Conservation (phyloP, 2,329 filamentous ascomycete genomes). For the Chaetomiaceae sp. region DNA sequence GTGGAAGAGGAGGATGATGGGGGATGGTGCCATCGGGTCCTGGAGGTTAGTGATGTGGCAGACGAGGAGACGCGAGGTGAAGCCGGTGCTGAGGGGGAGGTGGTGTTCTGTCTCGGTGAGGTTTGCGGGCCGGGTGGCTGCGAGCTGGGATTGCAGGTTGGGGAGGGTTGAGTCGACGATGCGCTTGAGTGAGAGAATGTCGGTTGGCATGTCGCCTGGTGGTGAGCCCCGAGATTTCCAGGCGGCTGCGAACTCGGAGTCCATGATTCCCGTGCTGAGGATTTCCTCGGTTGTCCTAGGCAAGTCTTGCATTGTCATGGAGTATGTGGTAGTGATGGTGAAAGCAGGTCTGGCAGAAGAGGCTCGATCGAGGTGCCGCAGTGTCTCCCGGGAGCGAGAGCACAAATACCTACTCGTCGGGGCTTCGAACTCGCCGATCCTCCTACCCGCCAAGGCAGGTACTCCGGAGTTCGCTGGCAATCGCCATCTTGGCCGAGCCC, state of each 20-base stretch:
- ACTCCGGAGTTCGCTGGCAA: too few relatives aligned
- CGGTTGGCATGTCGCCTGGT: slow-evolving; percentile 4
- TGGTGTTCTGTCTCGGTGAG: slow-evolving; percentile 14
- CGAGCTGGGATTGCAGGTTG: background rate
- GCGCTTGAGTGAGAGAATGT: slow-evolving; percentile 8
- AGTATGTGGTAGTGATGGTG: too few relatives aligned
- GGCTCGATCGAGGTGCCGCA: too few relatives aligned
- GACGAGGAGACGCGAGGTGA: slow-evolving; percentile 11
- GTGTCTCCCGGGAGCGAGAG: too few relatives aligned
- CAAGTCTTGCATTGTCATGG: too few relatives aligned
- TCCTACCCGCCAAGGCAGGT: too few relatives aligned
- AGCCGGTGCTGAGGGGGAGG: slow-evolving; percentile 9
- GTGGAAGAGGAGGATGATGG: slow-evolving; percentile 20
- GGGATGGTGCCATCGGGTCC: background rate
- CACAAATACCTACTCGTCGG: too few relatives aligned
- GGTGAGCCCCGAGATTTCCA: slow-evolving; percentile 11
- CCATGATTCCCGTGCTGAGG: slow-evolving; percentile 13
- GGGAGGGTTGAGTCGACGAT: slow-evolving; percentile 3
- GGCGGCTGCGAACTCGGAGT: slow-evolving; percentile 16
- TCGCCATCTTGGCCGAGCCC: too few relatives aligned
- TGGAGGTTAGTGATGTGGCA: background rate
- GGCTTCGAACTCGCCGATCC: too few relatives aligned
- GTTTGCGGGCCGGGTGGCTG: slow-evolving; percentile 5
- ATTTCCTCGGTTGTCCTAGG: slow-evolving; percentile 9
- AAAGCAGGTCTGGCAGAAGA: too few relatives aligned